Base-by-base conservation (phyloP, 805 yeast species). In the Cyberlindnera suaveolens region DNA sequence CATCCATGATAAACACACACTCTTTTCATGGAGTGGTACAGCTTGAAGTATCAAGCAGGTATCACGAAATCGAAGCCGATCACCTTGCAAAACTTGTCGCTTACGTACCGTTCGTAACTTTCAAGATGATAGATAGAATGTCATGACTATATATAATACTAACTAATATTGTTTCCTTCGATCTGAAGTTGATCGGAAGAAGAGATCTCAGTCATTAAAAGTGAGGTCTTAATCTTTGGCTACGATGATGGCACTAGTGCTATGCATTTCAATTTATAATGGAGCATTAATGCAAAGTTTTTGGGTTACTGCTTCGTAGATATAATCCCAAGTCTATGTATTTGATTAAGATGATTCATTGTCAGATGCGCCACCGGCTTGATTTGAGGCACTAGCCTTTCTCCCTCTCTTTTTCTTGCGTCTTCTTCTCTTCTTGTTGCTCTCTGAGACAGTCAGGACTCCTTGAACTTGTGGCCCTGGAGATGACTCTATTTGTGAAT, bases 241-340 rank as follows among this genome's bases (percentile, higher is more conserved):
- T 78, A 73, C 38, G 75, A 73, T 40, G 82, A 79, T 48, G 82
- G 83, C 3, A 63, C 77, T 3, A 63, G 80, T 2, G 66, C 64
- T 11, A 57, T 75, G 10, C 72, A 68, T 54, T 37, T 51, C 13
- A 47, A 45, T 8, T 5, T 45, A 5, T 45, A 46, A 29, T 10
- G 23, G 20, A 19, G 7, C 13, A 3, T 6, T 15, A 18, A 15
- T 34, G 36, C 19, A 16, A 9, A 13, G 7, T 14, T 33, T 8
- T 33, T 17, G 20, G 6, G 11, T 4, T 9, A 9, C 27, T 8
- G 27, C 27, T 8, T 23, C 10, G 6, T 10, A 23, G 27, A 11
- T 9, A 19, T 19, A 23, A 23, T 23, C 13, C 27, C 13, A 23
- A 23, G 11, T 23, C 27, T 23, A 23, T 23, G 27, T 23, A 6